A percentile compares a stretch with the other conserved stretches of the same genome.
Evolutionary conservation across 345 rosid genomes (phyloP).

Genomic region (Erysimum cheiranthoides): DNA sequence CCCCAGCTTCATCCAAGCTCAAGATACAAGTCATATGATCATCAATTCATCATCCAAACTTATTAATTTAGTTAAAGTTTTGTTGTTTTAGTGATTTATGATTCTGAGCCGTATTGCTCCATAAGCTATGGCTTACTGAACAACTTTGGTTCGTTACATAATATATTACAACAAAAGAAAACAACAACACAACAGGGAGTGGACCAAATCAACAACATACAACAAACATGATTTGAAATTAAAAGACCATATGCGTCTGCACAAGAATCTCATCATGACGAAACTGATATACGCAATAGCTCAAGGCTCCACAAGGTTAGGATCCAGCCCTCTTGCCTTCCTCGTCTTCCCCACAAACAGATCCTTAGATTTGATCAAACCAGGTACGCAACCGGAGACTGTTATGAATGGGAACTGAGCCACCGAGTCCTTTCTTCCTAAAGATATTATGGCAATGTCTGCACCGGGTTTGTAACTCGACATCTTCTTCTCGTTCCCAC

Average conservation of each 20-base stretch:
- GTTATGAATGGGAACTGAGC: slow-evolving; percentile 77
- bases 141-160: not conserved
- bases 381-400: slow-evolving; percentile 66
- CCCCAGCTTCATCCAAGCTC: not conserved
- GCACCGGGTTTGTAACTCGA: slow-evolving; percentile 56
- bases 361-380: slow-evolving; percentile 76
- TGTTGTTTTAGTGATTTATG: too few relatives aligned
- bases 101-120: not conserved
- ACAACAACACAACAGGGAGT: not conserved
- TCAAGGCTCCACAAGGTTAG: slow-evolving; percentile 41
- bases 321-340: slow-evolving; percentile 58
- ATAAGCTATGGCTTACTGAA: not conserved
- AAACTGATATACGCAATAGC: slow-evolving; percentile 9
- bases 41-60: too few relatives aligned
- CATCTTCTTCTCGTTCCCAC: slow-evolving; percentile 65
- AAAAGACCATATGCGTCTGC: slow-evolving; percentile 20
- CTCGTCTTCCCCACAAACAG: slow-evolving; percentile 80
- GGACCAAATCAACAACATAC: slow-evolving; percentile 34
- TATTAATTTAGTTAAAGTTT: too few relatives aligned
- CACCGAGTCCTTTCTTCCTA: slow-evolving; percentile 74
- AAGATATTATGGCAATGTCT: slow-evolving; percentile 62
- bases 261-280: slow-evolving; percentile 33
- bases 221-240: slow-evolving; percentile 15
- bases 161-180: slow-evolving; percentile 19
- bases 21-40: not conserved